phyloP scores from a whole-genome alignment of 768 basidiomycete species.

The Ephemerocybe angulata region DNA sequence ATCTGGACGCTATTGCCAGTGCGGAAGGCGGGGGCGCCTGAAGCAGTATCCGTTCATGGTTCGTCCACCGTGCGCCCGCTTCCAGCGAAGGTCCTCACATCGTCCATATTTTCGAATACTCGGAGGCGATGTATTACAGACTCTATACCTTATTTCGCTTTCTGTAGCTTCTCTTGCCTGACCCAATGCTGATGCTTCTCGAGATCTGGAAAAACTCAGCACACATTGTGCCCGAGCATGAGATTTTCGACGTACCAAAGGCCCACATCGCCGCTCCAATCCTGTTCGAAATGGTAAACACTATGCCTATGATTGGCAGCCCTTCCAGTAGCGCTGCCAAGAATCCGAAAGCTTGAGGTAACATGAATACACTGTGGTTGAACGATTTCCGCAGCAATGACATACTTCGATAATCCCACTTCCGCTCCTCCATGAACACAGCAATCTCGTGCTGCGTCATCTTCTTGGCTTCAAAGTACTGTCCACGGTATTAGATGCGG shows the following conservation, averaged over 20 bases:
- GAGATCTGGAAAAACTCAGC: too few relatives aligned
- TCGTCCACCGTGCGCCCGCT: too few relatives aligned
- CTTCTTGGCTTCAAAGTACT: constrained; percentile 84
- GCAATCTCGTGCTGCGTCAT: constrained; percentile 71
- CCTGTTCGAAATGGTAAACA: constrained; percentile 82
- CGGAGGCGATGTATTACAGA: too few relatives aligned
- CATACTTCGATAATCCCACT: constrained; percentile 81
- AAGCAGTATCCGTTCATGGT: too few relatives aligned
- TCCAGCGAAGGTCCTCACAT: too few relatives aligned
- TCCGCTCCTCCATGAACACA: constrained; percentile 83
- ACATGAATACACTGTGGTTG: neutral
- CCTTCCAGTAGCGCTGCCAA: constrained; percentile 76
- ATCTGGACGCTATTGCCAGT: too few relatives aligned
- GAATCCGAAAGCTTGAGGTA: constrained; percentile 75
- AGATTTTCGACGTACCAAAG: constrained; percentile 49
- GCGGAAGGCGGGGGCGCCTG: too few relatives aligned
- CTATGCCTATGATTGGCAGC: constrained; percentile 75
- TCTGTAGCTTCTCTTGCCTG: too few relatives aligned
- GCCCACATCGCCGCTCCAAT: constrained; percentile 96
- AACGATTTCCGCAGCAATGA: neutral
- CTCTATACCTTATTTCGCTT: too few relatives aligned
- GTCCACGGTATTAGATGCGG: constrained; percentile 6
- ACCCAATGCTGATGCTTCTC: too few relatives aligned
- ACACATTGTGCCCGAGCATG: too few relatives aligned
- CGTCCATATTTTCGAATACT: too few relatives aligned